phyloP scores from a whole-genome alignment of 306 rosid species.

The Vigna hirtella region DNA sequence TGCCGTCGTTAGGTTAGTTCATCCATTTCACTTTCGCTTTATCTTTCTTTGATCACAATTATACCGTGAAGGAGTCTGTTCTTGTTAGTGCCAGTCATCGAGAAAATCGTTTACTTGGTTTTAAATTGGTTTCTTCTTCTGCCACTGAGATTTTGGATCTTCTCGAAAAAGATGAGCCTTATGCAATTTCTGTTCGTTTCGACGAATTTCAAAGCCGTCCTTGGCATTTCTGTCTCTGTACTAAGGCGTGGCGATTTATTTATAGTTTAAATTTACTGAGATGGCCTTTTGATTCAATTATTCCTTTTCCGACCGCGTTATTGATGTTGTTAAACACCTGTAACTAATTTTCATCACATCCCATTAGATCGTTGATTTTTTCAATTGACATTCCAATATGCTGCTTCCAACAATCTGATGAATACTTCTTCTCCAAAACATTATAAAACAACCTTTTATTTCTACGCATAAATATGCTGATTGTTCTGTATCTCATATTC shows the following conservation, averaged over 20 bases:
- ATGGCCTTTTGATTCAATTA: background rate
- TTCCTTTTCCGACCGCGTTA: background rate
- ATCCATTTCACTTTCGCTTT: background rate
- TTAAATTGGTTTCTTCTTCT: background rate
- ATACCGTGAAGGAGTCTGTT: background rate
- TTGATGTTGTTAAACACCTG: background rate
- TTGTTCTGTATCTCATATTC: background rate
- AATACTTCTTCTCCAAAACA: background rate
- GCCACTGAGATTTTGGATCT: background rate
- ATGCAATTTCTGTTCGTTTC: background rate
- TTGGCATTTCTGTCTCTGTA: background rate
- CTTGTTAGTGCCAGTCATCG: background rate
- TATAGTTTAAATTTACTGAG: background rate
- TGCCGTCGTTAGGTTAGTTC: slow-evolving; percentile 5
- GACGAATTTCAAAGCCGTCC: background rate
- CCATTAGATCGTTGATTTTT: background rate
- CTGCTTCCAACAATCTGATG: background rate
- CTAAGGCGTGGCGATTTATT: background rate
- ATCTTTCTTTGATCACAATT: background rate
- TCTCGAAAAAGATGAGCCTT: background rate
- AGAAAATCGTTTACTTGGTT: background rate
- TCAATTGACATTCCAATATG: background rate
- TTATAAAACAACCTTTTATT: background rate
- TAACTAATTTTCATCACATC: background rate
- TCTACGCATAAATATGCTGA: background rate